These are phyloP conservation scores for Nicotiana benthamiana DNA, from an alignment of 257 asterid genomes.

Conservation along the genomic window DNA sequence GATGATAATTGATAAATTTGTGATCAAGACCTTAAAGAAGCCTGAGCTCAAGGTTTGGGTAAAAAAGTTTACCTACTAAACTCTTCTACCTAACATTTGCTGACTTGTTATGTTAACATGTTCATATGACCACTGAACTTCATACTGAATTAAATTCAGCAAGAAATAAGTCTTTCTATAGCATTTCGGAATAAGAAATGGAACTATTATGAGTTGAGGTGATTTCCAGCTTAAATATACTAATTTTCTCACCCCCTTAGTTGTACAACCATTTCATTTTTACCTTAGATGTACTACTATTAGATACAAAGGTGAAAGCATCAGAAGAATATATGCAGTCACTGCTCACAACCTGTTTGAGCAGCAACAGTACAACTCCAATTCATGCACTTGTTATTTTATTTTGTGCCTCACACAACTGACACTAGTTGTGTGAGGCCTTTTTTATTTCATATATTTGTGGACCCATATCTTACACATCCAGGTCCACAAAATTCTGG, in stretches of 20 bases:
- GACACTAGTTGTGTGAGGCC: too few species aligned
- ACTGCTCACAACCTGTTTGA: neutral
- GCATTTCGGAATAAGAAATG: too few species aligned
- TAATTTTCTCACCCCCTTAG: too few species aligned
- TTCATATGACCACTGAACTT: neutral
- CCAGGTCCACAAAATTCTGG: too few species aligned
- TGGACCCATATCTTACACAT: too few species aligned
- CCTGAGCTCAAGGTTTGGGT: constrained; percentile 72
- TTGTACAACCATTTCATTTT: neutral
- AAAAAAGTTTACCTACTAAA: neutral
- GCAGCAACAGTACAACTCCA: neutral
- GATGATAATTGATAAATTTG: constrained; percentile 64
- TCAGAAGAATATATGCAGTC: neutral
- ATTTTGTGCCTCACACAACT: too few species aligned
- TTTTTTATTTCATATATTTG: too few species aligned
- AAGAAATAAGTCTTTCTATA: too few species aligned
- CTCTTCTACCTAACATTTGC: neutral
- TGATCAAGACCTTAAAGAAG: constrained; percentile 74
- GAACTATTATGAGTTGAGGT: too few species aligned
- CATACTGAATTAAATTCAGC: neutral
- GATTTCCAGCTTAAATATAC: too few species aligned
- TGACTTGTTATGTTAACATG: neutral
- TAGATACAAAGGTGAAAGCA: neutral
- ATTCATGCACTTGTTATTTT: too few species aligned
- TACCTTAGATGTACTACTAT: neutral